Base-by-base conservation (phyloP, 2,329 filamentous ascomycete species). In the Penicillium sp. region DNA sequence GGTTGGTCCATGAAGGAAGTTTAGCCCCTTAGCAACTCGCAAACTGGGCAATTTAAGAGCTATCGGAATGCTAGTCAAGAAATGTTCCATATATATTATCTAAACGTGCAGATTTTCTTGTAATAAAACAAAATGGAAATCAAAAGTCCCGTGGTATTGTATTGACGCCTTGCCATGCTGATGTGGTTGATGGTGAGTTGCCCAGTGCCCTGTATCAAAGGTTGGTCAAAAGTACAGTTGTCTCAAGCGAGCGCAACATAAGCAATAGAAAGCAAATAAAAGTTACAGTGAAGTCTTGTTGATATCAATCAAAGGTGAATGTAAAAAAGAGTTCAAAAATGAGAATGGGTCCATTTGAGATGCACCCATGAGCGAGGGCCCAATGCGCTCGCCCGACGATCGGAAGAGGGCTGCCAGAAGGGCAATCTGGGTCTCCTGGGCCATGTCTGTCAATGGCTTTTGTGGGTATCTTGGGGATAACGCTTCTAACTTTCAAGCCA, bases 131-230 rank as follows among this genome's bases (percentile, higher is more conserved):
- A 53, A 53, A 62, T 62, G 50, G 50, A 46, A 56, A 50, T 59
- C 53, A 55, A 63, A 48, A 54, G 46, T 64, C 67, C 67, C 64
- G 53, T 64, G 59, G 55, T 59, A 69, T 68, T 63, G 36, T 57
- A 58, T 61, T 60, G 66, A 72, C 68, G 68, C 69, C 70, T 61
- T 68, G 63, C 65, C 66, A 73, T 72, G 70, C 70, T 65, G 63
- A 60, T 64, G 58, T 62, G 57, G 50, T 63, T 54, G 50, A 49
- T 43, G 45, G 38, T 59, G 58, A 53, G 57, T 59, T 55, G 50
- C 19, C 55, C 46, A 50, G 19, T 54, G 53, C 55, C 45, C 34
- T 60, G 34, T 45, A 53, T 45, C 39, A 59, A 59, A 58, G 27
- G 39, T 43, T 34, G 56, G 39, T 59, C 40, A 25, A 27, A 38